phyloP scores from a whole-genome alignment of 352 stramenopile species.

The Phytophthora chlamydospora region DNA sequence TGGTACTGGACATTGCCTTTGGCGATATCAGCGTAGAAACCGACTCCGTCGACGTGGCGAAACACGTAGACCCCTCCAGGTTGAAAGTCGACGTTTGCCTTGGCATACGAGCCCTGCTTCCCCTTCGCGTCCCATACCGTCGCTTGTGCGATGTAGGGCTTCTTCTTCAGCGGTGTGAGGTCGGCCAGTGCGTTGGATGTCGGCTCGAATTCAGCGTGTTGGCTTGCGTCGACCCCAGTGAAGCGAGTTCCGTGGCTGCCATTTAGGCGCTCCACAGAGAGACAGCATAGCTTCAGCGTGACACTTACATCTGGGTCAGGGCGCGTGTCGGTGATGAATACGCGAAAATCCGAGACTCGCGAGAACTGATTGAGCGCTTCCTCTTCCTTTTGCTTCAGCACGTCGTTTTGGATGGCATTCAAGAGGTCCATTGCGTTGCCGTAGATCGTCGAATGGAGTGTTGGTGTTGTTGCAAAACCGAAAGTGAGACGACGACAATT shows the following conservation, averaged over 20 bases:
- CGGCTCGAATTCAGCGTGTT: neutral
- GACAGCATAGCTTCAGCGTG: neutral
- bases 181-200: neutral
- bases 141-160: neutral
- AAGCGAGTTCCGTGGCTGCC: neutral
- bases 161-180: neutral
- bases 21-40: neutral
- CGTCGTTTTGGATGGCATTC: neutral
- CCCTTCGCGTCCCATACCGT: neutral
- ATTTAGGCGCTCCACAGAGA: neutral
- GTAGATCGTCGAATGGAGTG: no score
- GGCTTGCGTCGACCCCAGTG: neutral
- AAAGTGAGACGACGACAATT: no score
- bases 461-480: no score
- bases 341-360: neutral
- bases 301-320: neutral
- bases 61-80: neutral
- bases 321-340: neutral
- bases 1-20: neutral
- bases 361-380: neutral
- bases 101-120: neutral
- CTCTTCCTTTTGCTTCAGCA: constrained; percentile 1
- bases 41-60: neutral
- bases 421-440: neutral
- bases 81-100: neutral